Evolutionary conservation across 331 rosid species (phyloP).

Genomic region (Cydonia oblonga): DNA sequence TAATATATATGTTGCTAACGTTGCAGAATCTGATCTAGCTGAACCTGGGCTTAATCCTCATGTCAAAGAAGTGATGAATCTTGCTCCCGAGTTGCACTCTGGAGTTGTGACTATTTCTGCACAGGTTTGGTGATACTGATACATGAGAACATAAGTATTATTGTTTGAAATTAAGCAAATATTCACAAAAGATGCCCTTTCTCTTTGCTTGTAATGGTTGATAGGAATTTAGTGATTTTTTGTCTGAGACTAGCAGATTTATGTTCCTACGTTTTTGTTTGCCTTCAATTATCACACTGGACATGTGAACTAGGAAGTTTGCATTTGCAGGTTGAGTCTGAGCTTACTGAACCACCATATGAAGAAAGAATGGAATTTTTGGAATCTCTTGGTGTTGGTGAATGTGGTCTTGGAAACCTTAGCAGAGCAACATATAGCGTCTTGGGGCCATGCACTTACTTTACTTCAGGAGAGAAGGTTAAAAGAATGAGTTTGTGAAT

Average conservation of each 20-base stretch:
- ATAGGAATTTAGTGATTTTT: neutral
- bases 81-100: constrained; percentile 66
- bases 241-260: neutral
- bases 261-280: neutral
- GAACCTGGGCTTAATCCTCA: constrained; percentile 52
- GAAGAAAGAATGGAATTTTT: constrained; percentile 88
- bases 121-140: constrained; percentile 38
- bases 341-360: constrained; percentile 68
- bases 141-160: neutral
- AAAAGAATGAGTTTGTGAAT: constrained; percentile 5
- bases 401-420: constrained; percentile 90
- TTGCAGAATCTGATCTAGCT: constrained; percentile 82
- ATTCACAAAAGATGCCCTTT: neutral
- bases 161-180: neutral
- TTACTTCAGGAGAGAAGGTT: constrained; percentile 98
- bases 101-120: constrained; percentile 88
- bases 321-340: constrained; percentile 81
- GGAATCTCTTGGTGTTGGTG: constrained; percentile 82
- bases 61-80: constrained; percentile 53
- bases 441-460: constrained; percentile 81
- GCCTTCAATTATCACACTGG: neutral
- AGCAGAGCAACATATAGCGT: constrained; percentile 74
- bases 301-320: constrained; percentile 10
- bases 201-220: neutral
- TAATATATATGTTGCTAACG: constrained; percentile 75